Conservation (phyloP, 345 rosid genomes). For the Eucalyptus paniculata region DNA sequence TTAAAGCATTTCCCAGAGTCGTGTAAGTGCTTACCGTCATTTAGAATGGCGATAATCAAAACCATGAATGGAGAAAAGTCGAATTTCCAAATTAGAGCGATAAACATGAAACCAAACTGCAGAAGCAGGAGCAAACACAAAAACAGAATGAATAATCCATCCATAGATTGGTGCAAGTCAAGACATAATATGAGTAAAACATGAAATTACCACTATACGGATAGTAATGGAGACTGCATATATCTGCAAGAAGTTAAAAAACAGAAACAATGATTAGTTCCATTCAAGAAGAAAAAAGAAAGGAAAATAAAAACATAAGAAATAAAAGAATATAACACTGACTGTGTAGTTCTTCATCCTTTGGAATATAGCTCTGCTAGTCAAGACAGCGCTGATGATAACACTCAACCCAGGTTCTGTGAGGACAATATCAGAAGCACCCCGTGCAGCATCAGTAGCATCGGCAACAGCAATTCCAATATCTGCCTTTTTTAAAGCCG, state of each 20-base stretch:
- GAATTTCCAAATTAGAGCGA: slow-evolving; percentile 76
- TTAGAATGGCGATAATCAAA: slow-evolving; percentile 82
- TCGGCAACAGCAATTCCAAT: slow-evolving; percentile 94
- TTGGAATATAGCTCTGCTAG: slow-evolving; percentile 85
- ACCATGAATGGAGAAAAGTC: slow-evolving; percentile 98
- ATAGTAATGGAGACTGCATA: slow-evolving; percentile 96
- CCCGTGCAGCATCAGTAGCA: slow-evolving; percentile 84
- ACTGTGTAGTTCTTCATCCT: slow-evolving; percentile 97
- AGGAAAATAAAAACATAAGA: not conserved
- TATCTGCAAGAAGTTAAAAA: slow-evolving; percentile 24
- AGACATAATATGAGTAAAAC: not conserved
- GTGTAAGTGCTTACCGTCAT: slow-evolving; percentile 54
- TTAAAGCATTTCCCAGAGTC: not conserved
- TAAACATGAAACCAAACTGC: slow-evolving; percentile 84
- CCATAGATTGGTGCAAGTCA: not conserved
- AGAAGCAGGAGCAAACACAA: not conserved
- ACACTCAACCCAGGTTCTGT: slow-evolving; percentile 90
- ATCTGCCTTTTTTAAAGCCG: slow-evolving; percentile 90
- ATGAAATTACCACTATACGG: slow-evolving; percentile 65
- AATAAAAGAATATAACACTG: not conserved
- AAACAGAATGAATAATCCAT: not conserved
- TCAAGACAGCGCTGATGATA: slow-evolving; percentile 82
- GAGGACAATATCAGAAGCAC: slow-evolving; percentile 69
- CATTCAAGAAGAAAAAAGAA: not conserved
- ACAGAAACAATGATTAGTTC: not conserved